Conservation (phyloP, 176 grass and related monocot species). For the Rhynchospora breviuscula region DNA sequence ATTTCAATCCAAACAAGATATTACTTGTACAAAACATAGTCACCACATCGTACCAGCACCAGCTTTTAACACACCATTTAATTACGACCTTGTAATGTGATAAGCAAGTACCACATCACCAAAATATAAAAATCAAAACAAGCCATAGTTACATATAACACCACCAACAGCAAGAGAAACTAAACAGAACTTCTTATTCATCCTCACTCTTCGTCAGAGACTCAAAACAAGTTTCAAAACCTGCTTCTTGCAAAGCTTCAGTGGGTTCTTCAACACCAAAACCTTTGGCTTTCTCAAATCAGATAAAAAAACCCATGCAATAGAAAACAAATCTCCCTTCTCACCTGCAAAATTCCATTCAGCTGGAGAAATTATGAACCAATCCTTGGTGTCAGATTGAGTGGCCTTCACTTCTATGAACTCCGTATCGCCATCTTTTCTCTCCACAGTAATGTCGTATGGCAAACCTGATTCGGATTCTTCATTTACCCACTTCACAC, state of each 20-base stretch:
- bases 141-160: not conserved
- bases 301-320: conserved; percentile 24
- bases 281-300: not conserved
- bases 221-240: conserved; percentile 20
- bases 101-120: not conserved
- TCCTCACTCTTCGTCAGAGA: conserved; percentile 13
- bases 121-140: not conserved
- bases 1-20: no score
- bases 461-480: not conserved
- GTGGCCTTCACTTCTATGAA: conserved; percentile 28
- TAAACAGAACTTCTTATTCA: not conserved
- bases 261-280: conserved; percentile 9
- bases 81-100: not conserved
- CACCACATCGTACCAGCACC: not conserved
- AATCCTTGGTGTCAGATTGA: conserved; percentile 7
- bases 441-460: conserved; percentile 20
- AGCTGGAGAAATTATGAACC: conserved; percentile 21
- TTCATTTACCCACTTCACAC: conserved; percentile 29
- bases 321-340: conserved; percentile 19
- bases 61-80: not conserved
- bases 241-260: not conserved
- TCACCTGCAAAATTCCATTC: conserved; percentile 20
- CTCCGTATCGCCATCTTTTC: not conserved
- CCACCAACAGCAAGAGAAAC: not conserved
- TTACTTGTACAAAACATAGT: not conserved